Base-by-base conservation (phyloP, 2,329 filamentous ascomycete genomes). In the Elsinoe arachidis region DNA sequence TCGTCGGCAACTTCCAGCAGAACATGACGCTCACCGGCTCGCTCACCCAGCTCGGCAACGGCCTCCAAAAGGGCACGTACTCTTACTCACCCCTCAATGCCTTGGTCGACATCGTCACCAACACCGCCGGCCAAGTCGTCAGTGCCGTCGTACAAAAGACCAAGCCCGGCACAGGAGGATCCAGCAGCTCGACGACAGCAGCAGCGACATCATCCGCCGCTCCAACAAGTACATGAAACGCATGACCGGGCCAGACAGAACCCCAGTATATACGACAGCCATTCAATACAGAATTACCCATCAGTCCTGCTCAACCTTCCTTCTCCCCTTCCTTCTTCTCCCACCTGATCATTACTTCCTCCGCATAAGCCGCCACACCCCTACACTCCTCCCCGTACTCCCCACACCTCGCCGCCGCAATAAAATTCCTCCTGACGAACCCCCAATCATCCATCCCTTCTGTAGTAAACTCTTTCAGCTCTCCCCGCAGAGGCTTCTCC, bases 1-100 rank as follows among this genome's bases (percentile, higher is more conserved):
- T 84, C 59, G 79, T 84, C 5, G 82, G 81, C 53, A 79, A 81
- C 63, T 84, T 76, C 66, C 64, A 76, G 63, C 71, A 72, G 58
- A 83, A 83, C 68, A 84, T 85, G 81, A 84, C 80, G 5, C 70
- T 73, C 59, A 76, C 76, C 62, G 33, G 63, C 57, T 14, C 58
- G 55, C 12, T 58, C 34, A 34, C 60, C 55, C 58, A 58, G 62
- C 51, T 73, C 59, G 67, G 66, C n/a, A 65, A 71, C 49, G 72
- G 71, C 2, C 61, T 72, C 21, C 72, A 73, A 5, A 74, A 81
- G 65, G 81, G 78, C 69, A 77, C 75, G n/a, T 82, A 76, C 63
- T 70, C 68, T 3, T 81, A 81, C 61, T 68, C 72, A 19, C 70
- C 78, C 30, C 68, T 82, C 35, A 76, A 73, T 55, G 71, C 76